These are phyloP conservation scores for Penicillium paneum DNA, from an alignment of 2,329 filamentous ascomycete species.

Conservation along the genomic window DNA sequence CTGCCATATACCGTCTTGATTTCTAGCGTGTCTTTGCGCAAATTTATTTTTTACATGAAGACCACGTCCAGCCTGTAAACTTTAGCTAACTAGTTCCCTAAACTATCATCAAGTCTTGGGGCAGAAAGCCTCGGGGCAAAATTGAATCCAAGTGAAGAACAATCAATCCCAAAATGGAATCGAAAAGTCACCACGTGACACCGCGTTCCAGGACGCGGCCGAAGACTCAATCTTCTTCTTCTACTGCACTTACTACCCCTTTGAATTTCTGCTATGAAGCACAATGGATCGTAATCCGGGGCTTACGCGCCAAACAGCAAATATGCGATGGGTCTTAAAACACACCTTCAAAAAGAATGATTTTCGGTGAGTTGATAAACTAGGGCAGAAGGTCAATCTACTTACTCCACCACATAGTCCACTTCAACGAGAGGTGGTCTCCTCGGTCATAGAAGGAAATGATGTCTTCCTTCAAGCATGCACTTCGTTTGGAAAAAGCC, in stretches of 20 bases:
- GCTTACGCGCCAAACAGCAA: conserved; percentile 40
- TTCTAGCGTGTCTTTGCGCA: conserved; percentile 14
- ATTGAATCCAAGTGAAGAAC: not conserved
- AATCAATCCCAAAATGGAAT: conserved; percentile 4
- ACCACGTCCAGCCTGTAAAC: not conserved
- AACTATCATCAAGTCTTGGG: not conserved
- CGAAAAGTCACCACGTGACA: conserved; percentile 27
- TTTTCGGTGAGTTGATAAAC: conserved; percentile 58
- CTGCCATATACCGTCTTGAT: conserved; percentile 17
- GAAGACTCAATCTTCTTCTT: not conserved
- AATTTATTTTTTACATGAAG: not conserved
- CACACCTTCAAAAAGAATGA: conserved; percentile 68
- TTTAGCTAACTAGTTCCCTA: not conserved
- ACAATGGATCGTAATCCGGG: conserved; percentile 27
- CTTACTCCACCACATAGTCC: conserved; percentile 53
- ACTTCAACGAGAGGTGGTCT: conserved; percentile 82
- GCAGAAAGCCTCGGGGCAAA: not conserved
- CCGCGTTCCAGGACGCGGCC: conserved; percentile 15
- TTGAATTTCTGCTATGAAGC: conserved; percentile 20
- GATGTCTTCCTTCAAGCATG: conserved; percentile 90
- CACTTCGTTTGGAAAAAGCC: conserved; percentile 76
- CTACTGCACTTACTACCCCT: not conserved
- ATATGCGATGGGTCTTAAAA: conserved; percentile 71
- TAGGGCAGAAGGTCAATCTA: not conserved
- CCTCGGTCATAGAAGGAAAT: conserved; percentile 72